Evolutionary conservation across 805 yeast genomes (phyloP), one percentile per base, ranked within the genome.

Genomic region (Priceomyces castillae): DNA sequence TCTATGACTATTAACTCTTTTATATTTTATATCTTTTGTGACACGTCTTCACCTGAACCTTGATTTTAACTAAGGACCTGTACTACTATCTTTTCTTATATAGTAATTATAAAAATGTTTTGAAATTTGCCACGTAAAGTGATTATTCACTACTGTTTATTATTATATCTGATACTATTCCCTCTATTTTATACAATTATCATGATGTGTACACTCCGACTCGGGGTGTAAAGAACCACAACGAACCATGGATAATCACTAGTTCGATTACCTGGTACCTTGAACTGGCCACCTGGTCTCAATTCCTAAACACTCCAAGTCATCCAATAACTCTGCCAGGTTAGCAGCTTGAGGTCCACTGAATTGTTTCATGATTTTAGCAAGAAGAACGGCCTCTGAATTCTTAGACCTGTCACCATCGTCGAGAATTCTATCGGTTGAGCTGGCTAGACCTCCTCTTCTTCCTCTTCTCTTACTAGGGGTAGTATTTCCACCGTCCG

Each of bases 351-450:
- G 65, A 4, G 75, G 75, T 2, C 74, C 74, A 12, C 48, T 52
- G 41, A 67, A 71, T 41, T 68, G 72, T 50, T 71, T 71, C 69
- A 65, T 64, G 41, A 71, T 70, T 50, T 65, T 67, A 5, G 74
- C 73, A 39, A 70, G 56, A 23, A 71, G 52, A 12, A 59, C 60
- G 0, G 73, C 60, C 44, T 71, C 76, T 2, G 69, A 57, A 47
- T 56, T 56, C 46, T 58, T 46, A 18, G 44, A 46, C n/a, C 46
- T 53, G 12, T 52, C 56, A 37, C 43, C 48, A 31, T 43, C 51
- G 9, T 41, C 46, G 12, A 40, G 35, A 3, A 35, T n/a, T 25
- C 37, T 42, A 37, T 37, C 31, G 18, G 28, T 25, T 10, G 40
- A 41, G 4, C 54, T 51, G 11, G 50, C 44, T 11, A 52, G 55